Percentiles rank a stretch among this genome's conserved stretches.
phyloP scores from a whole-genome alignment of 2,329 filamentous ascomycete genomes.

The Xylariaceae sp. region DNA sequence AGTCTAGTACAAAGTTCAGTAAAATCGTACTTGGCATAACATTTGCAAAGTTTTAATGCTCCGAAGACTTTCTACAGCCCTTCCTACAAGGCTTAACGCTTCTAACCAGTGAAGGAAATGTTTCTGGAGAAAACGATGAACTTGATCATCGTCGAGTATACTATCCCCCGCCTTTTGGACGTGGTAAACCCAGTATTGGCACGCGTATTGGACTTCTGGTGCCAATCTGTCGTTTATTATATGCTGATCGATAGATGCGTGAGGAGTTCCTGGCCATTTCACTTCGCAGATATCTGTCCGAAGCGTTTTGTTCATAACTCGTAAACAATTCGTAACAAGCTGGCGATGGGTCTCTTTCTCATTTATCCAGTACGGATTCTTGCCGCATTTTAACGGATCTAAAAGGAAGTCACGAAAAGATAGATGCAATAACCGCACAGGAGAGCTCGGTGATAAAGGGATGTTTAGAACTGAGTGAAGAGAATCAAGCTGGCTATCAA shows the following conservation, averaged over 20 bases:
- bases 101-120: conserved; percentile 27
- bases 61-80: conserved; percentile 23
- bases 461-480: conserved; percentile 23
- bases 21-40: conserved; percentile 20
- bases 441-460: background rate
- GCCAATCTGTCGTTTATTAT: conserved; percentile 9
- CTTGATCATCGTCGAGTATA: background rate
- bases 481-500: conserved; percentile 2
- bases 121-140: conserved; percentile 7
- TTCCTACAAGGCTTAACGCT: conserved; percentile 12
- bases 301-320: conserved; percentile 13
- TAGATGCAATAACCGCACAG: conserved; percentile 5
- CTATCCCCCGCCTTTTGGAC: background rate
- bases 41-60: conserved; percentile 21
- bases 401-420: conserved; percentile 25
- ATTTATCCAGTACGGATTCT: conserved; percentile 16
- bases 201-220: conserved; percentile 25
- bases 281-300: conserved; percentile 14
- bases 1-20: background rate
- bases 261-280: conserved; percentile 14
- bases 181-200: conserved; percentile 24
- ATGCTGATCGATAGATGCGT: background rate
- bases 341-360: conserved; percentile 10
- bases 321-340: conserved; percentile 11
- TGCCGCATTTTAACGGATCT: background rate